These are phyloP conservation scores for Hsuehochloa calcarea DNA, from an alignment of 176 grass and related monocot genomes.

Conservation along the genomic window DNA sequence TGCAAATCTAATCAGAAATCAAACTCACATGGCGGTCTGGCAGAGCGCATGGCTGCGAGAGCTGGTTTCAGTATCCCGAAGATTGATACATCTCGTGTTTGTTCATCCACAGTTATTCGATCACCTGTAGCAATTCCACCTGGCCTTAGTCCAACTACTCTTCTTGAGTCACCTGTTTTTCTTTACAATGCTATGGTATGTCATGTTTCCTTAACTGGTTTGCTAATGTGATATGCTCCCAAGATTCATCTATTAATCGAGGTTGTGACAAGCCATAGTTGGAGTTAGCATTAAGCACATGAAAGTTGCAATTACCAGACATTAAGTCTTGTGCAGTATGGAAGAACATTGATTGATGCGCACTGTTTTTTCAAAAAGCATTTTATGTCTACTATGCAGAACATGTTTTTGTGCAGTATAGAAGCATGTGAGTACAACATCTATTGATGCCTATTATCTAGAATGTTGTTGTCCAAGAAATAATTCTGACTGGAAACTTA, in stretches of 20 bases:
- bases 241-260: not conserved
- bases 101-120: constrained; percentile 50
- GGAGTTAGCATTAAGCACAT: not conserved
- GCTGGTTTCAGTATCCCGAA: constrained; percentile 78
- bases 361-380: constrained; percentile 3
- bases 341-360: constrained; percentile 2
- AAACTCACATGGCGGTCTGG: constrained; percentile 52
- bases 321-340: constrained; percentile 1
- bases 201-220: constrained; percentile 28
- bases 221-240: not conserved
- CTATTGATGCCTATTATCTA: not conserved
- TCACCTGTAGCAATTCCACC: constrained; percentile 92
- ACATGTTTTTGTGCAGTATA: constrained; percentile 24
- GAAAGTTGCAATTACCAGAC: not conserved
- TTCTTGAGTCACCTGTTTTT: constrained; percentile 90
- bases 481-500: constrained; percentile 12
- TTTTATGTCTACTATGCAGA: not conserved
- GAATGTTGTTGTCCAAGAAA: constrained; percentile 11
- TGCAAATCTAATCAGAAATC: constrained; percentile 50
- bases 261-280: constrained; percentile 9
- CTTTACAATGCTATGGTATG: constrained; percentile 81
- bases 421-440: not conserved
- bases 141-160: constrained; percentile 81
- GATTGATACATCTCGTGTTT: constrained; percentile 63
- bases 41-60: constrained; percentile 76